A percentile compares a stretch with the other conserved stretches of the same genome.
These are phyloP conservation scores for Aciculoconidium aculeatum DNA, from an alignment of 805 yeast genomes.

Conservation along the genomic window DNA sequence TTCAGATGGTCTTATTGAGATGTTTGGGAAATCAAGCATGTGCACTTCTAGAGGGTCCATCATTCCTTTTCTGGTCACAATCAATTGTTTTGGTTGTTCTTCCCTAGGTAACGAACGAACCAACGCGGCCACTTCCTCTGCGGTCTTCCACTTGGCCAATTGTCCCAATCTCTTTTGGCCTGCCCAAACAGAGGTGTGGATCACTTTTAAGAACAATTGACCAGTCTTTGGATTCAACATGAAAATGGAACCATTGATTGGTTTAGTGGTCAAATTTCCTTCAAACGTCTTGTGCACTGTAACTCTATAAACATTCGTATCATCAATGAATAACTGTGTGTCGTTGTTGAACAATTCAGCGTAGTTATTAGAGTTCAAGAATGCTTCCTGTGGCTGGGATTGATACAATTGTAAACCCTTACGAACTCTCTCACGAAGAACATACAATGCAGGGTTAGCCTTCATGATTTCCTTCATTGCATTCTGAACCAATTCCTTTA, in stretches of 20 bases:
- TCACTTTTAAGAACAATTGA: slow-evolving; percentile 79
- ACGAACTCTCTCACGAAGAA: slow-evolving; percentile 86
- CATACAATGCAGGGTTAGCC: slow-evolving; percentile 88
- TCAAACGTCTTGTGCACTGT: slow-evolving; percentile 87
- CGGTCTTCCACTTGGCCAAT: slow-evolving; percentile 95
- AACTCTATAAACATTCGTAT: slow-evolving; percentile 89
- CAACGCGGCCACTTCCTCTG: slow-evolving; percentile 93
- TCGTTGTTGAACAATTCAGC: slow-evolving; percentile 85
- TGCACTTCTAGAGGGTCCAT: slow-evolving; percentile 94
- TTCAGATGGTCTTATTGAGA: slow-evolving; percentile 84
- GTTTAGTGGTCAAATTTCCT: slow-evolving; percentile 88
- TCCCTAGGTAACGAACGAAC: slow-evolving; percentile 84
- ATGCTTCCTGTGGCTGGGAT: slow-evolving; percentile 88
- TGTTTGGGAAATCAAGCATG: slow-evolving; percentile 93
- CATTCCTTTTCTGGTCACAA: slow-evolving; percentile 86
- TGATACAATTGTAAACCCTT: slow-evolving; percentile 92
- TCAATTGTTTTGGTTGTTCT: slow-evolving; percentile 90
- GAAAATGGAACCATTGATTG: slow-evolving; percentile 89
- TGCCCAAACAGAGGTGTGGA: slow-evolving; percentile 93
- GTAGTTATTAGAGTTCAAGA: slow-evolving; percentile 82
- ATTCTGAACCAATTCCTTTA: slow-evolving; percentile 82
- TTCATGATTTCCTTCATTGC: slow-evolving; percentile 94
- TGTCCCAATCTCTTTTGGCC: slow-evolving; percentile 94
- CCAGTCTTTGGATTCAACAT: slow-evolving; percentile 89
- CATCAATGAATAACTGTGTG: slow-evolving; percentile 83